Evolutionary conservation across 352 stramenopile genomes (phyloP), one percentile per base, ranked within the genome.

Genomic region (Phytophthora litchii): DNA sequence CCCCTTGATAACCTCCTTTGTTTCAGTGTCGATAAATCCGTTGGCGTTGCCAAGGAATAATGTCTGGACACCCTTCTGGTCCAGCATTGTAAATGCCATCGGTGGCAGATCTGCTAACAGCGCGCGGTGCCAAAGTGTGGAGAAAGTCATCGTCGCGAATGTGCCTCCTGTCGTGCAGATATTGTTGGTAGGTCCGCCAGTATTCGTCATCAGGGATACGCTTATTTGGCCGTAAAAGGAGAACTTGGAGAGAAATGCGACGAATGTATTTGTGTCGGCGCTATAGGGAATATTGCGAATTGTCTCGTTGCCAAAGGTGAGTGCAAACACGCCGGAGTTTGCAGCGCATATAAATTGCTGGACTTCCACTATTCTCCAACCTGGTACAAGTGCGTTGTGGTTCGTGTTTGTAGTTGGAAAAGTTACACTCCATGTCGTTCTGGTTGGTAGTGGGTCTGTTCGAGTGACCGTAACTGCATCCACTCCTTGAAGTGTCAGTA

Each of bases 301-400:
- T 1, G 79, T 88, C 23, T 83, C 35, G 41, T 80, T 79, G 25
- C 51, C 72, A 37, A 91, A 83, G 5, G 70, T 86, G 44, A 91
- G 51, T 5, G 76, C 65, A n/a, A 91, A 88, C 14, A 71, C 53
- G 0, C 81, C 83, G 0, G 68, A 63, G 54, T 89, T 78, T 0
- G 83, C 83, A 6, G 82, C 82, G 47, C 83, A 93, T 32, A 90
- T 88, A 48, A 93, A 93, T 35, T 86, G 78, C 53, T 93, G 83
- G 19, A 89, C 77, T 62, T 93, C 83, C 32, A 87, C 43, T 4
- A 76, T 68, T 50, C 77, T 80, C 83, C 83, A 92, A 0, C 53
- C 54, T 1, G 80, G 72, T 0, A 76, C 57, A 17, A 91, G 42
- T 1, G 72, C 76, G 29, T 75, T 87, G 11, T 92, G 83, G 11